Conservation (phyloP, 768 basidiomycete species). For the Obba rivulosa region DNA sequence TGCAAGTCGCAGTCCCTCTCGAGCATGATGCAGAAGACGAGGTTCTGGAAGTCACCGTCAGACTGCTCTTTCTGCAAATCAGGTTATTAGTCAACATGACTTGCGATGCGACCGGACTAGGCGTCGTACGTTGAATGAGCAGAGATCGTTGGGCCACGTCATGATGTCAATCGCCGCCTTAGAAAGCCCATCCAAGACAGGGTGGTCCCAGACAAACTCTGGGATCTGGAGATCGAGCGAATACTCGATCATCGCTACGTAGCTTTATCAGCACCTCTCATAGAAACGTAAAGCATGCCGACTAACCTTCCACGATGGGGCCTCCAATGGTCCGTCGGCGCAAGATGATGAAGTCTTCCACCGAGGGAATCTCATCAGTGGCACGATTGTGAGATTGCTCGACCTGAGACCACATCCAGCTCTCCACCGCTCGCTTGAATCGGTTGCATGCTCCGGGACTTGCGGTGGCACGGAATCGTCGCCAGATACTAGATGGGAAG, state of each 20-base stretch:
- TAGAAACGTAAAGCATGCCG: not conserved
- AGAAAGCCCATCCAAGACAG: constrained; percentile 31
- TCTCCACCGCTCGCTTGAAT: constrained; percentile 30
- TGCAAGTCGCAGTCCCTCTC: constrained; percentile 29
- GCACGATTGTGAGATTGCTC: constrained; percentile 31
- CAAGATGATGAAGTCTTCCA: constrained; percentile 34
- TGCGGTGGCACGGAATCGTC: constrained; percentile 31
- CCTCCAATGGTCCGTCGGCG: constrained; percentile 32
- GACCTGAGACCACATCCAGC: constrained; percentile 31
- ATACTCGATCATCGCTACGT: constrained; percentile 31
- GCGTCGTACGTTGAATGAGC: constrained; percentile 10
- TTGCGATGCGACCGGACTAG: constrained; percentile 4
- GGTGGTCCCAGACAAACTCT: constrained; percentile 29
- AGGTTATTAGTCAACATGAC: not conserved
- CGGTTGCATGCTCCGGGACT: constrained; percentile 31
- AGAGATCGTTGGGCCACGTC: constrained; percentile 33
- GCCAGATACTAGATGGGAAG: constrained; percentile 21
- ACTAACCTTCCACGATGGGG: constrained; percentile 33
- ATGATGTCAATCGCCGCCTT: constrained; percentile 36
- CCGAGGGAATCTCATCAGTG: constrained; percentile 30
- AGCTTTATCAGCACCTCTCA: constrained; percentile 1
- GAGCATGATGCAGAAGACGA: constrained; percentile 35
- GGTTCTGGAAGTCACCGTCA: constrained; percentile 35
- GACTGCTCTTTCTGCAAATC: constrained; percentile 32
- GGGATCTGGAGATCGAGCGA: constrained; percentile 33